These are phyloP conservation scores for Omphalea diandra DNA, from an alignment of 441 rosid genomes.

Conservation along the genomic window DNA sequence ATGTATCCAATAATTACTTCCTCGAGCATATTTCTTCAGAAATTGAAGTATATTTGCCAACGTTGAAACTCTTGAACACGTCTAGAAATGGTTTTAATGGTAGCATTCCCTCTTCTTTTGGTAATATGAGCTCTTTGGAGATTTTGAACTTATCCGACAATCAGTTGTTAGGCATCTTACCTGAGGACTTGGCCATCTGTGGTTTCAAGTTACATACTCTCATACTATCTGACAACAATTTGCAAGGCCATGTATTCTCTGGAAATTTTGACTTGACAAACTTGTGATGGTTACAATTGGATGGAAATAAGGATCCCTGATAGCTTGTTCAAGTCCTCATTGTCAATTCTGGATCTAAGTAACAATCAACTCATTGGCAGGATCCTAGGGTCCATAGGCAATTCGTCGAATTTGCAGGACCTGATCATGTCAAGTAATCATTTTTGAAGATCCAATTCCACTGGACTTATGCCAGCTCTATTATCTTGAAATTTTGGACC, in stretches of 20 bases:
- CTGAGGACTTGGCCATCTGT: neutral
- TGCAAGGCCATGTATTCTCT: constrained; percentile 19
- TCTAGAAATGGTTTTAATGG: constrained; percentile 20
- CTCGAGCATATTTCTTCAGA: constrained; percentile 7
- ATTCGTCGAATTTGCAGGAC: neutral
- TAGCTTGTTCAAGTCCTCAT: neutral
- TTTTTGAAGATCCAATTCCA: constrained; percentile 25
- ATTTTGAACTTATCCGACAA: constrained; percentile 18
- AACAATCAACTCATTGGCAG: constrained; percentile 6
- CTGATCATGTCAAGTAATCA: constrained; percentile 20
- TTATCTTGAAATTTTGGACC: constrained; percentile 1
- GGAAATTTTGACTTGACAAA: constrained; percentile 1
- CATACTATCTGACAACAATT: constrained; percentile 16
- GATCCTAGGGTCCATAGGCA: constrained; percentile 15
- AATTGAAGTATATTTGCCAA: constrained; percentile 15
- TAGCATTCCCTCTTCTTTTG: constrained; percentile 26
- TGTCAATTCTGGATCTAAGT: neutral
- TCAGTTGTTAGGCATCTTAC: constrained; percentile 15
- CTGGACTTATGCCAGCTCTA: neutral
- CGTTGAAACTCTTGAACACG: neutral
- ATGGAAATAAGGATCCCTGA: neutral
- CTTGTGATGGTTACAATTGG: neutral
- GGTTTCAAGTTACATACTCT: neutral
- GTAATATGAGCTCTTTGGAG: neutral
- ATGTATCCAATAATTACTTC: neutral